Evolutionary conservation across 2,329 filamentous ascomycete genomes (phyloP), one percentile per base, ranked within the genome.

Genomic region (Rhynchosporium graminicola): DNA sequence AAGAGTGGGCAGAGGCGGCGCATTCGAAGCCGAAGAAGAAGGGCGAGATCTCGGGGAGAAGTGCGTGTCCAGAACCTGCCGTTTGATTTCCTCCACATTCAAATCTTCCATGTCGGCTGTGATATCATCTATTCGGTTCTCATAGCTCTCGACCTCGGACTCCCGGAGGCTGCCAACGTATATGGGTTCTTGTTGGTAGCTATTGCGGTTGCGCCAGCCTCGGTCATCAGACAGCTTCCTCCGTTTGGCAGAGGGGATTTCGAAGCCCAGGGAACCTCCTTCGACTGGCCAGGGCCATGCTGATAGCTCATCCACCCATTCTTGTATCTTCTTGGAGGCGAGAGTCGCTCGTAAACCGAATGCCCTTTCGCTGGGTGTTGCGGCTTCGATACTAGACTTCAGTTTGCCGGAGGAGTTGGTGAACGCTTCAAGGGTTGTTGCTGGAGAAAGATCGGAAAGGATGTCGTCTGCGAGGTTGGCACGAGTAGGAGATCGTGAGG

Each of bases 31-130:
- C 66, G 80, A 75, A 52, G 80, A 78, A 10, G 80, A 80, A 10
- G 79, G 80, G 47, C 83, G 80, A 62, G 84, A 87, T 68, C 79
- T 79, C 7, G 82, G 83, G 67, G 87, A 78, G 73, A 89, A 87
- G 78, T 97, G 90, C 71, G 90, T 90, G 75, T 89, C 87, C 66
- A 97, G 79, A 68, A 97, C 90, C 72, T 94, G 90, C 50, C 84
- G 86, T 78, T 99, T 98, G 73, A 99, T 87, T 67, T 96, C 92
- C 71, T 98, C 91, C 45, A 96, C 80, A 59, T 90, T 85, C 57
- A 95, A 79, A 45, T 84, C 82, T 61, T 90, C 85, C 78, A 95
- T 79, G 61, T 87, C 86, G 50, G 82, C 79, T 13, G 80, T 82
- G 63, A 98, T 96, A 66, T 90, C 84, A 59, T 90, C 87, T 12